Conservation (phyloP, 2,329 filamentous ascomycete species). For the Dryadomyces quercus-mongolicae region DNA sequence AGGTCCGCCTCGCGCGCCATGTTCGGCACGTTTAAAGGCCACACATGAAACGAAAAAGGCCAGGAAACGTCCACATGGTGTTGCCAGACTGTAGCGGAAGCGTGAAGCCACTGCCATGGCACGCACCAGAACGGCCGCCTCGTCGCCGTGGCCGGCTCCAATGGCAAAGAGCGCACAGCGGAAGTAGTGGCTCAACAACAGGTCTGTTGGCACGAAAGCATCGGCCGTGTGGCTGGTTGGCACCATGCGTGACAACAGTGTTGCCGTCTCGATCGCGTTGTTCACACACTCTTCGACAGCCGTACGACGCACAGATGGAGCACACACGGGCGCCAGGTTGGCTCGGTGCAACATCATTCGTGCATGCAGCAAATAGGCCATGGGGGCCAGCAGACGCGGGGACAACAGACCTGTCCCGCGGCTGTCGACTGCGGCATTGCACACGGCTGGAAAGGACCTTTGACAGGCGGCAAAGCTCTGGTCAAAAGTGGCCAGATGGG, state of each 20-base stretch:
- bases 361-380: conserved; percentile 69
- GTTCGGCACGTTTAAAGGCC: conserved; percentile 33
- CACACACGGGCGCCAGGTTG: conserved; percentile 66
- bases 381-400: conserved; percentile 59
- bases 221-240: conserved; percentile 32
- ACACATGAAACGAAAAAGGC: conserved; percentile 67
- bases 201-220: conserved; percentile 42
- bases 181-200: conserved; percentile 77
- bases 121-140: conserved; percentile 61
- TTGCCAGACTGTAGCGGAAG: conserved; percentile 1
- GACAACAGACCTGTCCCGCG: conserved; percentile 40
- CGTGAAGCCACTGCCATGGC: conserved; percentile 49
- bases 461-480: conserved; percentile 67
- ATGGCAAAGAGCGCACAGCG: conserved; percentile 73
- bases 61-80: conserved; percentile 67
- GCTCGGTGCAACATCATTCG: conserved; percentile 81
- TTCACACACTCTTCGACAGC: conserved; percentile 69
- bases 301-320: conserved; percentile 49
- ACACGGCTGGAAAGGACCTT: conserved; percentile 61
- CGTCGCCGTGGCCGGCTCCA: conserved; percentile 58
- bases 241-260: conserved; percentile 55
- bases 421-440: conserved; percentile 29
- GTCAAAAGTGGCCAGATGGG: conserved; percentile 67
- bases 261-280: conserved; percentile 67
- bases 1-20: conserved; percentile 22